phyloP scores from a whole-genome alignment of 768 basidiomycete genomes.

The Rubroboletus satanas region DNA sequence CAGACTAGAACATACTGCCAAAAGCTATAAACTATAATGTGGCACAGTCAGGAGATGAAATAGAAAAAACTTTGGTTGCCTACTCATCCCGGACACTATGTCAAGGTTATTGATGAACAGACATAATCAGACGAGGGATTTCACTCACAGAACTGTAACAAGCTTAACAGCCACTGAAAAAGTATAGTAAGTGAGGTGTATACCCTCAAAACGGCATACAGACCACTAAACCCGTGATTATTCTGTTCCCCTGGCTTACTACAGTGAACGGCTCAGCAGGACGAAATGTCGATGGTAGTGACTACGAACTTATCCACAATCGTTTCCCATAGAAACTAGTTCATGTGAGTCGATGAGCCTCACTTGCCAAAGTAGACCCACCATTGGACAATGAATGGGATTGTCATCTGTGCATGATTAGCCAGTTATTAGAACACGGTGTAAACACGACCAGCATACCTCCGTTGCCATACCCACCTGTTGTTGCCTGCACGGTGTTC shows the following conservation, averaged over 20 bases:
- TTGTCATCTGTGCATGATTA: not conserved
- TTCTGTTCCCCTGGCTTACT: not conserved
- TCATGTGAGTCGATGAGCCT: not conserved
- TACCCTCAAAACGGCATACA: not conserved
- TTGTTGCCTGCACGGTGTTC: not conserved
- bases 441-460: not conserved
- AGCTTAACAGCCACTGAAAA: not conserved
- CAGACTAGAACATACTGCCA: not conserved
- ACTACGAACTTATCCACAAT: not conserved
- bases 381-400: not conserved
- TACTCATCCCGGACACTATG: not conserved
- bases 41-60: not conserved
- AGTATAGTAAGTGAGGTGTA: not conserved
- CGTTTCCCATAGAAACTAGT: not conserved
- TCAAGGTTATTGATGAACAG: not conserved
- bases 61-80: not conserved
- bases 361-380: not conserved
- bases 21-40: not conserved
- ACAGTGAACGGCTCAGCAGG: not conserved
- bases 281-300: not conserved
- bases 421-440: not conserved
- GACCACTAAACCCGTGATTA: not conserved
- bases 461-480: not conserved
- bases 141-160: not conserved
- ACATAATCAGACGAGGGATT: not conserved